Percentiles rank a stretch among this genome's conserved stretches.
These are phyloP conservation scores for Phlegmacium glaucopus DNA, from an alignment of 768 basidiomycete genomes.

Conservation along the genomic window DNA sequence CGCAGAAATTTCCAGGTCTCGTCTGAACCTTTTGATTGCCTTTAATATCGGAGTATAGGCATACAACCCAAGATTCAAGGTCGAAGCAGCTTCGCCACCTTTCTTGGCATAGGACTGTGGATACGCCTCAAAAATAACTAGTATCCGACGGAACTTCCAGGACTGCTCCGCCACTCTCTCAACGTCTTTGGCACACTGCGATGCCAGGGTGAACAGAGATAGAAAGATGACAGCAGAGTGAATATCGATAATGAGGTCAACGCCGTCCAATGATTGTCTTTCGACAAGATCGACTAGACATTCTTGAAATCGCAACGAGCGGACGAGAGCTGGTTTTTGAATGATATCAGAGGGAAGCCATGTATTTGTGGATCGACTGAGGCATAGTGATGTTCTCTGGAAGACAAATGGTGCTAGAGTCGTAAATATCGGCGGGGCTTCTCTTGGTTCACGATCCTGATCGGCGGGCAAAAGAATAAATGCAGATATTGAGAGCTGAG, in stretches of 20 bases:
- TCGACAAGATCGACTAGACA: constrained; percentile 61
- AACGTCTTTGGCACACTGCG: constrained; percentile 42
- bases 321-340: constrained; percentile 65
- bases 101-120: constrained; percentile 38
- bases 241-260: constrained; percentile 67
- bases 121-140: constrained; percentile 68
- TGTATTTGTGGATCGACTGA: constrained; percentile 51
- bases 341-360: constrained; percentile 69
- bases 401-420: constrained; percentile 42
- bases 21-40: constrained; percentile 62
- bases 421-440: constrained; percentile 37
- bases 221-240: constrained; percentile 54
- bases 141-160: constrained; percentile 55
- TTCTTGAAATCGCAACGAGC: constrained; percentile 39
- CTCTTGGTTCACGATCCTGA: constrained; percentile 11
- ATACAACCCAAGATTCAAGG: constrained; percentile 24
- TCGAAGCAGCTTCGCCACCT: not conserved
- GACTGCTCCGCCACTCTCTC: constrained; percentile 48
- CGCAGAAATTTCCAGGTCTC: constrained; percentile 60
- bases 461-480: not conserved
- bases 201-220: constrained; percentile 45
- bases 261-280: constrained; percentile 54
- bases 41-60: constrained; percentile 68
- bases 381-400: constrained; percentile 31
- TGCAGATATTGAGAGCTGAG: not conserved